Conservation (phyloP, 1,284 basidiomycete species). For the Ceratobasidium sp. region DNA sequence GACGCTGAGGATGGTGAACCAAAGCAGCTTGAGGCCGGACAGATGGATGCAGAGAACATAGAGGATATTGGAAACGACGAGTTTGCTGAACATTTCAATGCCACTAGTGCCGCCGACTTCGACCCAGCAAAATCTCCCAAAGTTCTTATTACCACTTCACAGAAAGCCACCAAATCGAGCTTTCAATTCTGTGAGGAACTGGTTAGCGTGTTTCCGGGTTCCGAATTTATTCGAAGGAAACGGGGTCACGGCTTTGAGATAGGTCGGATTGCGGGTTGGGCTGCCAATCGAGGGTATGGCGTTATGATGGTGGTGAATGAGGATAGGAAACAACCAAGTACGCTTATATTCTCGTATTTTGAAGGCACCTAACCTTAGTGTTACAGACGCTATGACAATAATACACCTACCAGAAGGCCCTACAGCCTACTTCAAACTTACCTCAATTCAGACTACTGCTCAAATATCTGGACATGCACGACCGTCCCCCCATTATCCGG, state of each 20-base stretch:
- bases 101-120: constrained; percentile 53
- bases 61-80: constrained; percentile 74
- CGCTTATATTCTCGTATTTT: constrained; percentile 49
- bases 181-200: constrained; percentile 92
- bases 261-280: constrained; percentile 93
- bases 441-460: constrained; percentile 84
- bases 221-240: constrained; percentile 88
- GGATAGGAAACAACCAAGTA: constrained; percentile 90
- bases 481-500: constrained; percentile 91
- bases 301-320: constrained; percentile 95
- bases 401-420: constrained; percentile 92
- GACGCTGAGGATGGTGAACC: constrained; percentile 10
- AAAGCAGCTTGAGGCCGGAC: constrained; percentile 41
- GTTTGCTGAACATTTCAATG: constrained; percentile 71
- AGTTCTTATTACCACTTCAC: constrained; percentile 88
- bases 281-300: constrained; percentile 84
- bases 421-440: constrained; percentile 95
- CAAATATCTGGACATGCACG: constrained; percentile 92
- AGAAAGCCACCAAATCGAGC: constrained; percentile 82
- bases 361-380: constrained; percentile 37
- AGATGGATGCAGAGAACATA: constrained; percentile 60
- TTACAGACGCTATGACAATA: constrained; percentile 86
- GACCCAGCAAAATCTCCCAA: constrained; percentile 77
- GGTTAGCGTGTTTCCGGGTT: constrained; percentile 90
- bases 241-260: constrained; percentile 95